Percentiles rank a stretch among this genome's conserved stretches.
Evolutionary conservation across 1,284 basidiomycete species (phyloP).

Genomic region (Cronartium quercuum): DNA sequence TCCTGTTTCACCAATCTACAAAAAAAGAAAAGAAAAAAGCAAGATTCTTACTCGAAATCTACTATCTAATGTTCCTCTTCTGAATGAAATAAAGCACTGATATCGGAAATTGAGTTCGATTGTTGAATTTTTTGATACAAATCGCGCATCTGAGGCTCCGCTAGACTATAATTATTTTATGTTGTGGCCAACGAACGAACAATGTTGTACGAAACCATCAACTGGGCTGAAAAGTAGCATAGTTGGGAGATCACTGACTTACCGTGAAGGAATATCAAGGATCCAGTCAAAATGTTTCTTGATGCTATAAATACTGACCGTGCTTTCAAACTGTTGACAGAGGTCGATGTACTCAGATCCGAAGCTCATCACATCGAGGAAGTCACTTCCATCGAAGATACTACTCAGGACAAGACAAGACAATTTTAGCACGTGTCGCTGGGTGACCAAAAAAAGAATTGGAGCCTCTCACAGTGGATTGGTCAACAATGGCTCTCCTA

Average conservation of each 20-base stretch:
- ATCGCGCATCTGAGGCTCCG: neutral
- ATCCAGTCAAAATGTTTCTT: slow-evolving; percentile 1
- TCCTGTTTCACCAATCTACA: too few species aligned
- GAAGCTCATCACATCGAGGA: neutral
- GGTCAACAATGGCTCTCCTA: slow-evolving; percentile 63
- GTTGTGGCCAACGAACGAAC: neutral
- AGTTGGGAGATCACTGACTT: neutral
- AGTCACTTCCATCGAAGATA: slow-evolving; percentile 40
- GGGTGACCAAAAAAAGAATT: too few species aligned
- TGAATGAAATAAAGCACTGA: neutral
- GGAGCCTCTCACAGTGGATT: slow-evolving; percentile 59
- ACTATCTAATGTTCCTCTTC: too few species aligned
- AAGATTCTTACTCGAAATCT: too few species aligned
- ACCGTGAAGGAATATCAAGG: neutral
- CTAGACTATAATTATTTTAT: neutral
- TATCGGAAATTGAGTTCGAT: neutral
- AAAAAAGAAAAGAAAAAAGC: too few species aligned
- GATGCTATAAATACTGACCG: neutral
- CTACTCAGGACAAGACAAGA: neutral
- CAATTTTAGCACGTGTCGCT: too few species aligned
- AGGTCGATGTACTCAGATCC: neutral
- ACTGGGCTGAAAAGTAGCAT: neutral
- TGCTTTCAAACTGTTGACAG: neutral
- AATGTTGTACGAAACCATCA: neutral
- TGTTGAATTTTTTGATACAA: neutral